A percentile compares a stretch with the other conserved stretches of the same genome.
phyloP scores from a whole-genome alignment of 352 stramenopile genomes.

The Phytophthora syringae region DNA sequence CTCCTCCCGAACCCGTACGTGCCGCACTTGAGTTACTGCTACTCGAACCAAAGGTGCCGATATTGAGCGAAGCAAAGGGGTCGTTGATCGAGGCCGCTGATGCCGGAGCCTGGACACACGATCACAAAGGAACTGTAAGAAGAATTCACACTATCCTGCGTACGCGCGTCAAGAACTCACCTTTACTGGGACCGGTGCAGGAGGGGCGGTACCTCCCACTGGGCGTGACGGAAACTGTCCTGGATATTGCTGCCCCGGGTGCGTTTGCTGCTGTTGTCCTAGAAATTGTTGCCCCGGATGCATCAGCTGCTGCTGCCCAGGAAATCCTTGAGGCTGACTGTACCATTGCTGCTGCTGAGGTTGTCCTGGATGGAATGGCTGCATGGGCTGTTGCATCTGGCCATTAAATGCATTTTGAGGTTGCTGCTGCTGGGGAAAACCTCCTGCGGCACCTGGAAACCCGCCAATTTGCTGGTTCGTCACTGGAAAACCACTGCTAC shows the following conservation, averaged over 20 bases:
- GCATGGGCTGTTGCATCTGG: constrained; percentile 48
- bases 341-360: constrained; percentile 52
- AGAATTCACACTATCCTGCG: neutral
- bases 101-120: constrained; percentile 25
- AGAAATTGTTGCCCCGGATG: constrained; percentile 40
- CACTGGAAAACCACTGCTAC: constrained; percentile 39
- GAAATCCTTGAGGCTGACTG: constrained; percentile 39
- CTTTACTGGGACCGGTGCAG: constrained; percentile 44
- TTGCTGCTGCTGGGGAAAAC: constrained; percentile 34
- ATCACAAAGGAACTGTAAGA: neutral
- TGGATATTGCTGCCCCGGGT: constrained; percentile 39
- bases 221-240: constrained; percentile 37
- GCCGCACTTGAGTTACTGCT: constrained; percentile 21
- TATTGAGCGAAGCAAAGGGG: constrained; percentile 75
- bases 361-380: constrained; percentile 42
- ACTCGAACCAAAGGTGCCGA: constrained; percentile 46
- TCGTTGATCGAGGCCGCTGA: constrained; percentile 62
- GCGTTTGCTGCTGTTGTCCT: constrained; percentile 42
- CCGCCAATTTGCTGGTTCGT: constrained; percentile 29
- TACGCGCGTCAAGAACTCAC: constrained; percentile 18
- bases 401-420: constrained; percentile 29
- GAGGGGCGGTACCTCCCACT: constrained; percentile 15
- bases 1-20: constrained; percentile 33
- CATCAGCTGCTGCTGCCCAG: constrained; percentile 36
- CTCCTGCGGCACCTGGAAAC: constrained; percentile 20